Base-by-base conservation (phyloP, 2,329 filamentous ascomycete genomes). In the Cordyceps cicadae region DNA sequence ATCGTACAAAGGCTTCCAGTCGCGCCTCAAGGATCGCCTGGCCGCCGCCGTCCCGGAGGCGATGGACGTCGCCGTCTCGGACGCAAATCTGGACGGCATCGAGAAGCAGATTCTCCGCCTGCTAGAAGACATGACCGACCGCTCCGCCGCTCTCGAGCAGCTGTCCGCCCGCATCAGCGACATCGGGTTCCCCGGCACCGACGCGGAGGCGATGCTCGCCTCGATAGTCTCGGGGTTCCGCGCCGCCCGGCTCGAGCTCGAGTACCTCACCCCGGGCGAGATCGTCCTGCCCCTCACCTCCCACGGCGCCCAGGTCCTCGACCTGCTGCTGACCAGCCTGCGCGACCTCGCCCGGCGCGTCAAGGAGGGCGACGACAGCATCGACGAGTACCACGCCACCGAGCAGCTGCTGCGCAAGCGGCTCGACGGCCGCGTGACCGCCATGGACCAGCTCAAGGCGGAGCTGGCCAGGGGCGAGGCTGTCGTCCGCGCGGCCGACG, bases 181-280 rank as follows among this genome's bases (percentile, higher is more conserved):
- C 1, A 75, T 87, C 0, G 83, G 82, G 6, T 86, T 86, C 64
- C 67, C 72, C 0, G 78, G 79, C 1, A 63, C 65, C 7, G 78
- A 82, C 62, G 76, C 78, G 0, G 60, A 71, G n/a, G 77, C 79
- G n/a, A 77, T 81, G 61, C 67, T 86, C 8, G 63, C 72, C 1
- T 75, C 78, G 0, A 75, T 87, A 14, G 69, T 75, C 0, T 63
- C 73, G 2, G 76, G 79, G 2, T 81, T 87, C 71, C 80, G 83
- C 21, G 70, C 79, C 2, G 84, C 83, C 1, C 78, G 84, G 1
- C 72, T 86, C 0, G 83, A 87, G 65, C 77, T 87, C 2, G 84
- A 87, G 68, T 86, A 86, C 66, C 75, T 86, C 21, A 81, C 78
- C 0, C 84, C 84, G 0, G 84, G 83, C 6, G 84, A 87, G 67